Conservation (phyloP, 1,284 basidiomycete genomes). For the Melampsora occidentalis region DNA sequence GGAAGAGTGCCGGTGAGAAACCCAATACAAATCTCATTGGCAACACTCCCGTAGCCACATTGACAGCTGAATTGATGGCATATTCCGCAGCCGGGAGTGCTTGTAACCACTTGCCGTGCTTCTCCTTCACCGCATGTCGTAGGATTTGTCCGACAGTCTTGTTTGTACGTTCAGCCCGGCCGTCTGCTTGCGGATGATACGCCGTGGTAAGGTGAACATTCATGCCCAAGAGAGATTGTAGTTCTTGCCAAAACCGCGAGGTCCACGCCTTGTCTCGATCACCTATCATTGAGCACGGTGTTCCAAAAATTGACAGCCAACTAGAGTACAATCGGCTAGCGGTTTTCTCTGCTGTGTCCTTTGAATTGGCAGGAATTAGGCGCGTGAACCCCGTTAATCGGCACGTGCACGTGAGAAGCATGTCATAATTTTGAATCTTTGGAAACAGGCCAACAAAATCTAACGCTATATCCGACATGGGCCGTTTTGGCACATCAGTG, state of each 20-base stretch:
- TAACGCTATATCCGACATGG: neutral
- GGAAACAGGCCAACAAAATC: neutral
- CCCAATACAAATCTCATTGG: no score
- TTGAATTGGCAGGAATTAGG: neutral
- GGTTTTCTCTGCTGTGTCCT: neutral
- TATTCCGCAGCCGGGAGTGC: no score
- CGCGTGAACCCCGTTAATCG: neutral
- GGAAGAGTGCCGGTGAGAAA: no score
- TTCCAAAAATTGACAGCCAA: neutral
- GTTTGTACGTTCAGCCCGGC: neutral
- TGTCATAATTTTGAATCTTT: neutral
- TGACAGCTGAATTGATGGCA: no score
- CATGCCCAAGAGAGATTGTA: neutral
- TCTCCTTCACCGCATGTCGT: no score
- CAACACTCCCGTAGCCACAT: slow-evolving; percentile 45
- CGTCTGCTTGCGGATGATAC: neutral
- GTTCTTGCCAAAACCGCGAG: neutral
- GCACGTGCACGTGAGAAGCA: slow-evolving; percentile 1
- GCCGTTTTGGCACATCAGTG: slow-evolving; percentile 2
- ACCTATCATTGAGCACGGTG: neutral
- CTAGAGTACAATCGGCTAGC: neutral
- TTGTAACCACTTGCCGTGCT: no score
- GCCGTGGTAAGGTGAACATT: neutral
- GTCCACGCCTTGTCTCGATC: neutral
- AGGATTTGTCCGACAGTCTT: neutral